Evolutionary conservation across 306 rosid species (phyloP).

Genomic region (Phaseolus lunatus): DNA sequence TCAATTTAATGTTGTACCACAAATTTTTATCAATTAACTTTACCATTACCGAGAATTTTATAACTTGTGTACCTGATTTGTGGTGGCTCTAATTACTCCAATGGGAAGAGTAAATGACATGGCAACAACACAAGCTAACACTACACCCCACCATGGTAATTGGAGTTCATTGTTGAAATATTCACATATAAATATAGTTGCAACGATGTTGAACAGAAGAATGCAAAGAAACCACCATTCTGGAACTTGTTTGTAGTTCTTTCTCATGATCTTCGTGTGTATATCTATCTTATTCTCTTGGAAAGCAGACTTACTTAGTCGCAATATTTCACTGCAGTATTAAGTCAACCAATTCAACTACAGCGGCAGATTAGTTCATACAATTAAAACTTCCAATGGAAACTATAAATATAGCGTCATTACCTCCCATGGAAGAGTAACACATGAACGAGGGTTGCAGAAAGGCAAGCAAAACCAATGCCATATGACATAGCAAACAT

Average conservation of each 20-base stretch:
- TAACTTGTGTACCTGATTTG: conserved; percentile 69
- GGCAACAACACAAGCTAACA: conserved; percentile 74
- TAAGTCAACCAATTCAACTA: neutral
- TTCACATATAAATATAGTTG: conserved; percentile 62
- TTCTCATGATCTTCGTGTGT: conserved; percentile 85
- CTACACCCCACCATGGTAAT: conserved; percentile 87
- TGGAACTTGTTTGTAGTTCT: conserved; percentile 70
- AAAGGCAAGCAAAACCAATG: conserved; percentile 73
- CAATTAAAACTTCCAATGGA: neutral
- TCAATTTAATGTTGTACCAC: neutral
- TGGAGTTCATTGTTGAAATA: conserved; percentile 70
- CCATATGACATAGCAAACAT: conserved; percentile 70
- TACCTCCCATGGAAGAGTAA: conserved; percentile 82
- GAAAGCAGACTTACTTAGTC: conserved; percentile 76
- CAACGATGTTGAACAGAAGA: conserved; percentile 64
- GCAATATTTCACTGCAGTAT: conserved; percentile 67
- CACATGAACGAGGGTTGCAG: conserved; percentile 82
- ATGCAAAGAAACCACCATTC: conserved; percentile 82
- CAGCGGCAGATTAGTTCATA: neutral
- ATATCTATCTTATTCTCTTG: conserved; percentile 69
- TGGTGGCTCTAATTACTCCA: conserved; percentile 77
- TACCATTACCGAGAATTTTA: neutral
- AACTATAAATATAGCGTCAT: neutral
- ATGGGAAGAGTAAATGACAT: conserved; percentile 77
- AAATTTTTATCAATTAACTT: neutral